Base-by-base conservation (phyloP, 306 rosid genomes). In the Cicer yamashitae region DNA sequence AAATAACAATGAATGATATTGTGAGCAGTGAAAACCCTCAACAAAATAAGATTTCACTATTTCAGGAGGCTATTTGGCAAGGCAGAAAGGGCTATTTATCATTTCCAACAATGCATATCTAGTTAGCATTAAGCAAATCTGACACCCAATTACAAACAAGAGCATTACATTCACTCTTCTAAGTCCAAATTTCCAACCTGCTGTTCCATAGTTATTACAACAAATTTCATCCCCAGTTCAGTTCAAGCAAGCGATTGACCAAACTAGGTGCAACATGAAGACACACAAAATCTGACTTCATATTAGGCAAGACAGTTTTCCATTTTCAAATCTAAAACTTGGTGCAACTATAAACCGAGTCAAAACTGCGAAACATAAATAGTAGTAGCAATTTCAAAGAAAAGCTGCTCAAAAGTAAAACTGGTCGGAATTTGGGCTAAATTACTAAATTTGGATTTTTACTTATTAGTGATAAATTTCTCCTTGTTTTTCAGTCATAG, bases 71-170 rank as follows among this genome's bases (percentile, higher is more conserved):
- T 65, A 64, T 10, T 8, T 50, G 13, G 73, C 52, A 54, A 61
- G 71, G 72, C 30, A 37, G 38, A 68, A 82, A 50, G 39, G 25
- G 51, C 17, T 74, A 34, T 30, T 50, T 52, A 54, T 62, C 73
- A 81, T 61, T 72, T 75, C 52, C 61, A 18, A 70, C 70, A 62
- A 59, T 50, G 53, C 61, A 15, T 9, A 12, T 58, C 34, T 51
- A 8, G 41, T 51, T 41, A 75, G 8, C 67, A 74, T 59, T 47
- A 22, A 41, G 67, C 22, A 25, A 52, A 48, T 59, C 20, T 43
- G 62, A 69, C 39, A 7, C 51, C 50, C 66, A 43, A 15, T 25
- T 51, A 10, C 17, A 60, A 13, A 60, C 18, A 34, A 12, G 6
- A 60, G 45, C 67, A 57, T 57, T 22, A 20, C 20, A 48, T 54